Evolutionary conservation across 2,329 filamentous ascomycete genomes (phyloP), one percentile per base, ranked within the genome.

Genomic region (Calonectria multiphialidica): DNA sequence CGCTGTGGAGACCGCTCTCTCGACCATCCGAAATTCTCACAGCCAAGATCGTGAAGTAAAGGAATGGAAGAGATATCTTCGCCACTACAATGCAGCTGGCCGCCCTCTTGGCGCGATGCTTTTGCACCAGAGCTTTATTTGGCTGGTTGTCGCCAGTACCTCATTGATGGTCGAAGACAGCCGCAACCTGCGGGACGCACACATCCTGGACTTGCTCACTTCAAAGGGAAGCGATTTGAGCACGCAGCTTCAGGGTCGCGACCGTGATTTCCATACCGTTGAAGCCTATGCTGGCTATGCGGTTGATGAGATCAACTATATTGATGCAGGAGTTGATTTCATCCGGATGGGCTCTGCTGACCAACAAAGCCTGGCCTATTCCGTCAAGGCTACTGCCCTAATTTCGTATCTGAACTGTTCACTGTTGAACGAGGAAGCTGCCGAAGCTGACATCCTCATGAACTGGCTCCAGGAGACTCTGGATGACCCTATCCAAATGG

Each of bases 251-350:
- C 83, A 80, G 53, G 84, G 83, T 62, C 82, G 83, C 1, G 89
- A 92, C 65, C 86, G 85, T 5, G 89, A 92, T 73, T 87, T 87
- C 70, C 86, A 83, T 55, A 90, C 89, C 0, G 85, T 93, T 45
- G 90, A 93, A 74, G 86, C 87, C 12, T 90, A 97, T 74, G 91
- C 94, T 1, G 90, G 90, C 57, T 90, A 98, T 75, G 93, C 95
- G 40, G 88, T 91, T 13, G 94, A 98, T 73, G 94, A 98, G 81
- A 95, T 98, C 88, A 92, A 93, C 77, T 91, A 96, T 63, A 87
- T 99, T 23, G 96, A 98, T 76, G 95, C 95, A 61, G 94, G 94
- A 71, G 93, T 95, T 1, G 97, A 98, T 83, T 98, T 98, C 82
- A 88, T 98, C 50, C 81, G 82, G 3, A 90, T 98, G 70, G 94